A percentile compares a stretch with the other conserved stretches of the same genome.
phyloP scores from a whole-genome alignment of 306 rosid species.

The Lablab purpureus region DNA sequence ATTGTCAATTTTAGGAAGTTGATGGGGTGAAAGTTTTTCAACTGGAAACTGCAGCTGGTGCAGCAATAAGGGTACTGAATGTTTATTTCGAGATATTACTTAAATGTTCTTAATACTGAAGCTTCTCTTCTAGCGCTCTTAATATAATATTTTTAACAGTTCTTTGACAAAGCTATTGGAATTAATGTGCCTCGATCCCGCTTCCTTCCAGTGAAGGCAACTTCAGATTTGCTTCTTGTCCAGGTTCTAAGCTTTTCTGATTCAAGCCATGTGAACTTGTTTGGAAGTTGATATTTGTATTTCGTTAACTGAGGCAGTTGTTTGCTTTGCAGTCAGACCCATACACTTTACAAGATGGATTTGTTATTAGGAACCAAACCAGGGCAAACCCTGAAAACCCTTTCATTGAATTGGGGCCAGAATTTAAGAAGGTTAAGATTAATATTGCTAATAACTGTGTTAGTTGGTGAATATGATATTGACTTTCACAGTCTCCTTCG shows the following conservation, averaged over 20 bases:
- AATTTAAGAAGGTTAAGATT: conserved; percentile 83
- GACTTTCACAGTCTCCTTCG: conserved; percentile 32
- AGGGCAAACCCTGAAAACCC: conserved; percentile 89
- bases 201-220: conserved; percentile 95
- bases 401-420: conserved; percentile 91
- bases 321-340: conserved; percentile 84
- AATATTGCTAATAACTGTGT: conserved; percentile 17
- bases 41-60: conserved; percentile 99
- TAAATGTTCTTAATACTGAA: conserved; percentile 24
- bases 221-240: conserved; percentile 99
- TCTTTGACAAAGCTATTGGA: conserved; percentile 90
- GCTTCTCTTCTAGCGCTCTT: conserved; percentile 16
- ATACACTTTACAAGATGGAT: conserved; percentile 80
- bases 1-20: conserved; percentile 72
- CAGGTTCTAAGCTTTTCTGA: conserved; percentile 63
- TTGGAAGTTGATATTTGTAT: conserved; percentile 13
- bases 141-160: conserved; percentile 57
- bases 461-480: conserved; percentile 36
- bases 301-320: conserved; percentile 19
- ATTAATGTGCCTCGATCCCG: conserved; percentile 93
- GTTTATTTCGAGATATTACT: conserved; percentile 16
- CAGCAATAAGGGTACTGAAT: conserved; percentile 83
- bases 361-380: conserved; percentile 66
- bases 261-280: conserved; percentile 29
- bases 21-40: conserved; percentile 95